Evolutionary conservation across 768 basidiomycete species (phyloP).

Genomic region (Exsudoporus frostii): DNA sequence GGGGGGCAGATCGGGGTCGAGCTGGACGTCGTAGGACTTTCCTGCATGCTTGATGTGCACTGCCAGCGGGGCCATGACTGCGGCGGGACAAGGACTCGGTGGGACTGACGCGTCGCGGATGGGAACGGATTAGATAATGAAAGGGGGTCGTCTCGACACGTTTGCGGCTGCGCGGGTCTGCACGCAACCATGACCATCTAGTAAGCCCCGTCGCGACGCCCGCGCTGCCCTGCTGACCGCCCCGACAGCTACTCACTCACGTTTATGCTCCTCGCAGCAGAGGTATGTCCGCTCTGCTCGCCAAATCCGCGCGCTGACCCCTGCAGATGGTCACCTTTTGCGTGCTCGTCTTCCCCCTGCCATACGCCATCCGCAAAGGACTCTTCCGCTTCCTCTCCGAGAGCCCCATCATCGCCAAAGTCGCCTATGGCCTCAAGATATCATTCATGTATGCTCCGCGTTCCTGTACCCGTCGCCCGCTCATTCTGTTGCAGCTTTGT

Average conservation of each 20-base stretch:
- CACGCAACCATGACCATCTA: slow-evolving; percentile 56
- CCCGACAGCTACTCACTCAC: slow-evolving; percentile 68
- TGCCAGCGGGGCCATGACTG: slow-evolving; percentile 58
- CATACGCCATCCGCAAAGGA: slow-evolving; percentile 64
- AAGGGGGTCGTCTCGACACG: slow-evolving; percentile 25
- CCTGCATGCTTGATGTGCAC: slow-evolving; percentile 92
- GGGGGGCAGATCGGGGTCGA: slow-evolving; percentile 71
- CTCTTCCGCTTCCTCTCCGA: slow-evolving; percentile 73
- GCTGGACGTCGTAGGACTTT: slow-evolving; percentile 64
- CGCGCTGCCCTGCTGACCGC: not conserved
- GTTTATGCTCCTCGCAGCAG: slow-evolving; percentile 75
- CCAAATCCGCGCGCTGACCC: not conserved
- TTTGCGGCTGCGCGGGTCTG: no score
- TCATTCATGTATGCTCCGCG: slow-evolving; percentile 79
- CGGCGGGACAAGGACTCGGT: not conserved
- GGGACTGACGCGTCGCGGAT: slow-evolving; percentile 28
- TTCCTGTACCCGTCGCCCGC: not conserved
- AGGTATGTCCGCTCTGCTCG: slow-evolving; percentile 38
- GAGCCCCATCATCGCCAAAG: slow-evolving; percentile 69
- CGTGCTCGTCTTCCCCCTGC: slow-evolving; percentile 80
- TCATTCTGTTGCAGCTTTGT: slow-evolving; percentile 57
- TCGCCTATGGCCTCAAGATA: slow-evolving; percentile 91
- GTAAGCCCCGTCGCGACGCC: slow-evolving; percentile 16
- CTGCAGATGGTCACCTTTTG: slow-evolving; percentile 79
- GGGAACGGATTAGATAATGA: slow-evolving; percentile 31